Percentiles rank a stretch among this genome's conserved stretches.
These are phyloP conservation scores for Pythium utonaiense DNA, from an alignment of 352 stramenopile species.

Conservation along the genomic window DNA sequence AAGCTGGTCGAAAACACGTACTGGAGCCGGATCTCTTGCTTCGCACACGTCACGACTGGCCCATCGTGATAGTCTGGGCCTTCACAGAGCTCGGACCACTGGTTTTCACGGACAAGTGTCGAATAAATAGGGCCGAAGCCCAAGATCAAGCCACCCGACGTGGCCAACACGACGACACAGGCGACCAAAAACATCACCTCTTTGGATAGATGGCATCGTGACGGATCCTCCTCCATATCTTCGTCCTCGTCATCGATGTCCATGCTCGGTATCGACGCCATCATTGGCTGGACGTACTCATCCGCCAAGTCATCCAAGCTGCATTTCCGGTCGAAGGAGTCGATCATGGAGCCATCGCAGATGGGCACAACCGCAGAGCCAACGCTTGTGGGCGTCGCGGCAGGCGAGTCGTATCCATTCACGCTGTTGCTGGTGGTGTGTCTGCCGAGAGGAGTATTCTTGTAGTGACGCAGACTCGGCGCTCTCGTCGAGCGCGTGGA, in stretches of 20 bases:
- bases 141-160: constrained; percentile 58
- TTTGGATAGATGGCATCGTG: constrained; percentile 40
- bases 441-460: background rate
- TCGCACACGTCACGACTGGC: constrained; percentile 28
- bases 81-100: constrained; percentile 57
- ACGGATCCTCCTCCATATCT: constrained; percentile 2
- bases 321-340: constrained; percentile 3
- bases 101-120: constrained; percentile 45
- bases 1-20: constrained; percentile 80
- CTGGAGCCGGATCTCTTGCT: constrained; percentile 65
- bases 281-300: background rate
- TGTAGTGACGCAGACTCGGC: constrained; percentile 16
- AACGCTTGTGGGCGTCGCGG: background rate
- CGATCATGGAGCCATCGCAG: constrained; percentile 6
- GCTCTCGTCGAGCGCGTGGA: constrained; percentile 17
- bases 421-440: background rate
- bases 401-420: constrained; percentile 14
- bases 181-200: constrained; percentile 53
- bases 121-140: constrained; percentile 75
- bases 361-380: constrained; percentile 11
- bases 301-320: constrained; percentile 7
- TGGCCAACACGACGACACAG: constrained; percentile 30
- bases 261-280: background rate
- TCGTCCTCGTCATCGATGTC: constrained; percentile 5
- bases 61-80: background rate